Base-by-base conservation (phyloP, 257 asterid genomes). In the Haberlea rhodopensis region DNA sequence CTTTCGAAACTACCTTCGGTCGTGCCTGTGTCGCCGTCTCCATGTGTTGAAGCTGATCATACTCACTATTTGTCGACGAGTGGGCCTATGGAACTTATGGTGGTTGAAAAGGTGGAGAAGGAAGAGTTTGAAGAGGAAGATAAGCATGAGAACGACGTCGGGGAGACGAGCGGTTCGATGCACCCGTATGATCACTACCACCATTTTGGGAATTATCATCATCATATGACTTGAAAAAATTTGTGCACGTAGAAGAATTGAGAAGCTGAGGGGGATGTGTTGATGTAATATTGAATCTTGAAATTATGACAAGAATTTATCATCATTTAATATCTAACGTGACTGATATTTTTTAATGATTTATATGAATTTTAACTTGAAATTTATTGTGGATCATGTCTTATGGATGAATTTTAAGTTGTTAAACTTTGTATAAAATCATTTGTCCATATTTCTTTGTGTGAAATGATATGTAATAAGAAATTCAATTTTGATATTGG, bases 1-100 rank as follows among this genome's bases (percentile, higher is more conserved):
- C 86, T 94, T 53, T 94, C 99, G 3, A 94, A 94, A 31, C 85
- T 94, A 0, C 99, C 99, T 4, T 85, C 96, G 0, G 99, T 94
- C 28, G 80, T 67, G 37, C 90, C 91, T 5, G 31, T 57, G 1
- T 8, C 88, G 1, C 19, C 84, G 0, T 65, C 74, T 5, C 74
- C 46, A 1, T 37, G 77, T 16, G 65, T 59, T 8, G 88, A 72
- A 13, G 70, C 77, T n/a, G n/a, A n/a, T 19, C 88, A 77, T 8
- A 57, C 69, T 8, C 88, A 72, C 11, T 78, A 81, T 57, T 6
- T 71, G 13, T 15, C 76, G 1, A 26, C 58, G 5, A 32, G 53
- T 1, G 72, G 82, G 75, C 71, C 82, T 1, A 62, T 67, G 71
- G 86, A 78, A 18, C 22, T 75, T 2, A 75, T 71, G 82, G 86